Conservation (phyloP, 768 basidiomycete genomes). For the Paxillus ammoniavirescens region DNA sequence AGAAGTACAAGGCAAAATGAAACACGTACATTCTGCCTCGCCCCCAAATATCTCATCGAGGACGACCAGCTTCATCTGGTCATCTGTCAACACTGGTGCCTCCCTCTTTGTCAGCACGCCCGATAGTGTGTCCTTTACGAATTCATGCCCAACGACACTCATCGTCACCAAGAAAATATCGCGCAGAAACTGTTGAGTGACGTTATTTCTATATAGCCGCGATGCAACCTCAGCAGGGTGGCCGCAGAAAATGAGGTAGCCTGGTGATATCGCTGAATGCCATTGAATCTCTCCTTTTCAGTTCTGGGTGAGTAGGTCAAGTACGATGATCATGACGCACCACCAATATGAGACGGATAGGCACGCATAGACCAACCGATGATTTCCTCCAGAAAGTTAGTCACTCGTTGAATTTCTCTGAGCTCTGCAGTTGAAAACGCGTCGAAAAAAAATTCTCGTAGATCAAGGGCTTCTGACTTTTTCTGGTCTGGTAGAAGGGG, state of each 20-base stretch:
- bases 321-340: background rate
- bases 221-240: no score
- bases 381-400: conserved; percentile 13
- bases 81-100: background rate
- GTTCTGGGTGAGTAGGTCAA: no score
- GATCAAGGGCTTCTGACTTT: background rate
- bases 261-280: no score
- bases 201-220: background rate
- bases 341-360: no score
- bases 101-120: background rate
- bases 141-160: background rate
- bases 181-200: background rate
- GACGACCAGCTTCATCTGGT: conserved; percentile 11
- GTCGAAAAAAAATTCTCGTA: conserved; percentile 3
- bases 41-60: conserved; percentile 6
- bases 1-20: no score
- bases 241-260: no score
- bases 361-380: background rate
- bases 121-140: background rate
- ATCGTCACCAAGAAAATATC: background rate
- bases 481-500: no score
- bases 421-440: conserved; percentile 12
- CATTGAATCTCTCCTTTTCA: no score
- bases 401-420: conserved; percentile 12
- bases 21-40: conserved; percentile 20